Percentiles rank a stretch among this genome's conserved stretches.
phyloP scores from a whole-genome alignment of 345 rosid species.

The Brassica incana region DNA sequence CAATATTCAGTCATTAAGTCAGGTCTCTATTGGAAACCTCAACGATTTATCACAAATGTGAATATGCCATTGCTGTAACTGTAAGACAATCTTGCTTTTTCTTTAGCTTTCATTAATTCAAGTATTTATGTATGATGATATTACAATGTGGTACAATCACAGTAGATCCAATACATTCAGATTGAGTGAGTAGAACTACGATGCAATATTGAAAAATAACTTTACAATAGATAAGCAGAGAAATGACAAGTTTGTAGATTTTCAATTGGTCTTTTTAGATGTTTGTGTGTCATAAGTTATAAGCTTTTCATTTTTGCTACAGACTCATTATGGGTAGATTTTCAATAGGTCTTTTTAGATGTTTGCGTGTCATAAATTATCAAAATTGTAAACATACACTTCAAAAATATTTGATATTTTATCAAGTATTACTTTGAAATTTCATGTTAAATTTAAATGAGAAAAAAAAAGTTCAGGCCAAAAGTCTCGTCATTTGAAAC shows the following conservation, averaged over 20 bases:
- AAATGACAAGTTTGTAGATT: too few species aligned
- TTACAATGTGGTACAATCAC: not conserved
- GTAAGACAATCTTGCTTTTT: not conserved
- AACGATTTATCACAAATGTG: constrained; percentile 1
- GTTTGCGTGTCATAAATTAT: too few species aligned
- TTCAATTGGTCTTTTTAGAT: too few species aligned
- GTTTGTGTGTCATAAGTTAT: too few species aligned
- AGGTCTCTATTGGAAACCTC: not conserved
- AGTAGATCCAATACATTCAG: not conserved
- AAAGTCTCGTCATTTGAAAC: not conserved
- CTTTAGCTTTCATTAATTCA: not conserved
- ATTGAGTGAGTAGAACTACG: not conserved
- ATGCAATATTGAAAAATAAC: not conserved
- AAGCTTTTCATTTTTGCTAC: too few species aligned
- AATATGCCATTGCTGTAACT: not conserved
- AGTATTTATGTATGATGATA: not conserved
- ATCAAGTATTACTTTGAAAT: not conserved
- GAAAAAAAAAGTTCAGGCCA: not conserved
- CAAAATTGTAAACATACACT: too few species aligned
- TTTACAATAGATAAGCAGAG: too few species aligned
- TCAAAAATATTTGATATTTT: not conserved
- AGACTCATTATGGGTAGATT: too few species aligned
- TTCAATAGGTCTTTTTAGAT: too few species aligned
- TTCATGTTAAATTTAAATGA: not conserved
- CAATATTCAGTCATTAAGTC: not conserved